Evolutionary conservation across 352 stramenopile species (phyloP), one percentile per base, ranked within the genome.

Genomic region (Globisporangium spinosum): DNA sequence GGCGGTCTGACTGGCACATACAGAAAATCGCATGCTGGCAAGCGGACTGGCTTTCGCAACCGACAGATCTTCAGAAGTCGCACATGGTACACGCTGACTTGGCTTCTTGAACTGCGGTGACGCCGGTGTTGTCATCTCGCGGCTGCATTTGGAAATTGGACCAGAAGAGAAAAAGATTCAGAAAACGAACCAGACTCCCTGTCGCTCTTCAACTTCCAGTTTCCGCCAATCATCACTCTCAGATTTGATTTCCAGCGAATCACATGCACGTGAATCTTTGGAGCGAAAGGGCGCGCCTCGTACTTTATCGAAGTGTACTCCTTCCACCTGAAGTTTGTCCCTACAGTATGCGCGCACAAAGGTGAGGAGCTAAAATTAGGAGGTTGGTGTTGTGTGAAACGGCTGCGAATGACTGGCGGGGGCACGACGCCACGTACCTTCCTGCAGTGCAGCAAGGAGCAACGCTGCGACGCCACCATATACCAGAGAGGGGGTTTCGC

Each of bases 211-310:
- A 15, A 38, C 15, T 35, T 23, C 5, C 10, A 20, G 13, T 64
- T 64, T 43, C 7, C 7, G 2, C 60, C 2, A 65, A 65, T 65
- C 23, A 65, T 17, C 12, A n/a, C 3, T 29, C 6, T 65, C n/a
- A 15, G 12, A 22, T 3, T 1, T 35, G 3, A n/a, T 34, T 57
- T 65, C 25, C 34, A 58, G 25, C 60, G 9, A 65, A 65, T 65
- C 40, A 49, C 17, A 9, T 34, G 3, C 25, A 20, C 25, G 2
- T 6, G 40, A 23, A 64, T 69, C 64, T 54, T 64, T 54, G 32
- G 32, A 69, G 64, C 64, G 64, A 69, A 69, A 69, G 64, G 64
- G 64, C 64, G 43, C 7, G 23, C 9, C 17, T 69, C 64, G 64
- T 22, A 69, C 54, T 58, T 67, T 49, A 58, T 0, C 54, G 54